These are phyloP conservation scores for Dactylellina haptotyla DNA, from an alignment of 2,329 filamentous ascomycete species.

Conservation along the genomic window DNA sequence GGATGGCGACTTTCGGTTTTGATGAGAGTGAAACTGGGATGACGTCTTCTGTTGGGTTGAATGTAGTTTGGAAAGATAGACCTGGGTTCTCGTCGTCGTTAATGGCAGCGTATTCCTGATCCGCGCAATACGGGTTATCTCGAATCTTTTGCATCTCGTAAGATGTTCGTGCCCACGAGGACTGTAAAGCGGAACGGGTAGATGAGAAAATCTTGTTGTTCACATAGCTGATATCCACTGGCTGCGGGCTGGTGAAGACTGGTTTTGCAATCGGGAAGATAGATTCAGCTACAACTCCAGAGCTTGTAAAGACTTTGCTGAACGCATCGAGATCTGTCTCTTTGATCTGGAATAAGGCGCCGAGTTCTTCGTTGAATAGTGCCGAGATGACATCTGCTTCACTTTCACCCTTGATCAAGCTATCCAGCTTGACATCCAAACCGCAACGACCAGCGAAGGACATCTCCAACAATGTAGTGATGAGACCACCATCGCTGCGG, in stretches of 20 bases:
- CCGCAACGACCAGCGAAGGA: constrained; percentile 96
- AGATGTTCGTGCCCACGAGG: constrained; percentile 88
- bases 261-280: constrained; percentile 69
- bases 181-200: constrained; percentile 78
- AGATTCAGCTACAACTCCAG: constrained; percentile 78
- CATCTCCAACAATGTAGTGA: constrained; percentile 94
- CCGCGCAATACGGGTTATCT: constrained; percentile 87
- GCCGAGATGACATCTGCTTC: constrained; percentile 75
- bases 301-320: constrained; percentile 87
- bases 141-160: constrained; percentile 89
- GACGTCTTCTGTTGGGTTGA: constrained; percentile 68
- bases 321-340: constrained; percentile 86
- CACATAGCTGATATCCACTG: constrained; percentile 78
- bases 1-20: constrained; percentile 84
- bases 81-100: constrained; percentile 81
- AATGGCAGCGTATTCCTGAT: constrained; percentile 81
- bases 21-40: constrained; percentile 67
- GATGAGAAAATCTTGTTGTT: constrained; percentile 75
- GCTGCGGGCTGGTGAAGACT: constrained; percentile 65
- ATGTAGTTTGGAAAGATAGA: constrained; percentile 83
- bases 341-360: constrained; percentile 93
- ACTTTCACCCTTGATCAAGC: constrained; percentile 70
- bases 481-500: constrained; percentile 87
- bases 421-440: constrained; percentile 83
- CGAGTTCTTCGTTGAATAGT: constrained; percentile 95